Conservation (phyloP, 1,284 basidiomycete genomes). For the Pseudomicrostroma phylloplanum region DNA sequence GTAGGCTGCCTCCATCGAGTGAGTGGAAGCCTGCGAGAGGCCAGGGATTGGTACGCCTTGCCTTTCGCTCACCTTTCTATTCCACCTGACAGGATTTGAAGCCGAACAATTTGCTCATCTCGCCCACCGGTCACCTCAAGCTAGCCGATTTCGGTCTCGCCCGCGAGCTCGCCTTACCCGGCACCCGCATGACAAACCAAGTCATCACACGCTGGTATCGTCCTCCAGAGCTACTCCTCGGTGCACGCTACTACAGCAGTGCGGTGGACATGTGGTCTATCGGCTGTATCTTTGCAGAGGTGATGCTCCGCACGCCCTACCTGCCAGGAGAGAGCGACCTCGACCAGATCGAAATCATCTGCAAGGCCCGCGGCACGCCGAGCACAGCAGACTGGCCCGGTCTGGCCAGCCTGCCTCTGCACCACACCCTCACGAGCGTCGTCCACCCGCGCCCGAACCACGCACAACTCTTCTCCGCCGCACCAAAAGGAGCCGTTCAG, state of each 20-base stretch:
- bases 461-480: slow-evolving; percentile 77
- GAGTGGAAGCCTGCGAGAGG: slow-evolving; percentile 33
- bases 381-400: slow-evolving; percentile 96
- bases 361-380: slow-evolving; percentile 87
- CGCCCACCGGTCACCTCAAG: slow-evolving; percentile 83
- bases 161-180: slow-evolving; percentile 86
- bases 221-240: slow-evolving; percentile 85
- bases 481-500: background rate
- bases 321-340: slow-evolving; percentile 88
- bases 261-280: slow-evolving; percentile 91
- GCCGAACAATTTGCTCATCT: slow-evolving; percentile 94
- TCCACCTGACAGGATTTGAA: slow-evolving; percentile 65
- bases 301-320: slow-evolving; percentile 90
- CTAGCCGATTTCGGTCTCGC: slow-evolving; percentile 99
- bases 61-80: background rate
- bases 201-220: slow-evolving; percentile 98
- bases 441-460: slow-evolving; percentile 70
- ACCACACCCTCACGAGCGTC: slow-evolving; percentile 10
- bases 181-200: slow-evolving; percentile 91
- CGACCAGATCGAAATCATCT: slow-evolving; percentile 90
- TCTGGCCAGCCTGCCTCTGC: slow-evolving; percentile 34
- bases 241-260: slow-evolving; percentile 76
- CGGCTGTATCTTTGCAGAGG: slow-evolving; percentile 89
- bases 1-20: slow-evolving; percentile 91
- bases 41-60: no score